phyloP scores from a whole-genome alignment of 179 eudicot genomes.

The Patellifolia procumbens region DNA sequence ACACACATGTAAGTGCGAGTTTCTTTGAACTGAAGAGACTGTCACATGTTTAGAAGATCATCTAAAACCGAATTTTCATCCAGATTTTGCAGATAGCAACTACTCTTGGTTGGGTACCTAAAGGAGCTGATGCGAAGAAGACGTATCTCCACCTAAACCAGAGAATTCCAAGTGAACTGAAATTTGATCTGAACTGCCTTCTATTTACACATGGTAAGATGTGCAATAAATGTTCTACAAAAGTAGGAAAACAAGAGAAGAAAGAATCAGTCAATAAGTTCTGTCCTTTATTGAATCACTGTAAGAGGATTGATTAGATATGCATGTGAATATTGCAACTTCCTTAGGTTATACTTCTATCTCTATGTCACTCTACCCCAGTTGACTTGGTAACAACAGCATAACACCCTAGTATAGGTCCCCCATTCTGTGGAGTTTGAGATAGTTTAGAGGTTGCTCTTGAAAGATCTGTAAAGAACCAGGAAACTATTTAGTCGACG shows the following conservation, averaged over 20 bases:
- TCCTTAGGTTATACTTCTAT: not conserved
- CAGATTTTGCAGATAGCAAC: slow-evolving; percentile 85
- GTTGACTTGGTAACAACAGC: not conserved
- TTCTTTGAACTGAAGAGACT: slow-evolving; percentile 4
- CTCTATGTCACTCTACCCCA: not conserved
- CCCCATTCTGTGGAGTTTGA: not conserved
- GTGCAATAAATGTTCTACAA: slow-evolving; percentile 59
- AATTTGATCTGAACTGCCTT: slow-evolving; percentile 85
- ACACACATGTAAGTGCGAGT: slow-evolving; percentile 67
- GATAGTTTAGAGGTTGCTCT: not conserved
- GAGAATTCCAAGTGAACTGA: slow-evolving; percentile 70
- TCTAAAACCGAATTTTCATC: slow-evolving; percentile 27
- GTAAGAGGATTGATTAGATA: slow-evolving; percentile 33
- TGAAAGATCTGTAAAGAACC: not conserved
- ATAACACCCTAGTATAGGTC: not conserved
- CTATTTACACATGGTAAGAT: slow-evolving; percentile 80
- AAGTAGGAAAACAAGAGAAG: slow-evolving; percentile 41
- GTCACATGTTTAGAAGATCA: not conserved
- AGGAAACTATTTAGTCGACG: not conserved
- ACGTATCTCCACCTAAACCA: slow-evolving; percentile 76
- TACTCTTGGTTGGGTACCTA: slow-evolving; percentile 74
- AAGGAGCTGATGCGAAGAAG: slow-evolving; percentile 69
- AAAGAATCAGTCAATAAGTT: slow-evolving; percentile 37
- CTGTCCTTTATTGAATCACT: slow-evolving; percentile 61
- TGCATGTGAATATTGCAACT: not conserved